A percentile compares a stretch with the other conserved stretches of the same genome.
These are phyloP conservation scores for Penicillium dipodomyicola DNA, from an alignment of 495 filamentous ascomycete genomes.

Conservation along the genomic window DNA sequence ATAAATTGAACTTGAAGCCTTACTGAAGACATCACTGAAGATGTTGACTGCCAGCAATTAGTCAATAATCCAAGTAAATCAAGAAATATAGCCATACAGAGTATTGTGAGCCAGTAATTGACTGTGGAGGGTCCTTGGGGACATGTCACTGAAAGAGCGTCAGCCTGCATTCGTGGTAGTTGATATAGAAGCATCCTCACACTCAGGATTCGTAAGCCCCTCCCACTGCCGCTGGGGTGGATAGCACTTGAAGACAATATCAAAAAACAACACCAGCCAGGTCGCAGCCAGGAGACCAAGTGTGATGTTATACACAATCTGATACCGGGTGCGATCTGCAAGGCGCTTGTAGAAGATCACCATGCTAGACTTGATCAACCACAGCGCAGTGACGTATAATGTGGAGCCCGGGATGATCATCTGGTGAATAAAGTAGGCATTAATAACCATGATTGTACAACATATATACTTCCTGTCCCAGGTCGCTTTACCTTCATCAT, in stretches of 20 bases:
- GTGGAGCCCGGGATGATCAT: slow-evolving; percentile 31
- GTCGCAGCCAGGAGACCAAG: slow-evolving; percentile 21
- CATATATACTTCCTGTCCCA: background rate
- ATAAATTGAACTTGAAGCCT: background rate
- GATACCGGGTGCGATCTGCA: slow-evolving; percentile 24
- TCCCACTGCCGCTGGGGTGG: slow-evolving; percentile 21
- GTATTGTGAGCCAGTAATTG: slow-evolving; percentile 27
- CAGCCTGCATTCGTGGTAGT: slow-evolving; percentile 1
- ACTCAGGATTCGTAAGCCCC: slow-evolving; percentile 5
- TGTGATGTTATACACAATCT: slow-evolving; percentile 25
- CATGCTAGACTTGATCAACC: slow-evolving; percentile 28
- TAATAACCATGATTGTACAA: background rate
- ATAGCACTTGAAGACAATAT: slow-evolving; percentile 27
- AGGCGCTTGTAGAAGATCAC: slow-evolving; percentile 29
- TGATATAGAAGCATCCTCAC: slow-evolving; percentile 9
- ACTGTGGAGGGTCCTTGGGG: slow-evolving; percentile 14
- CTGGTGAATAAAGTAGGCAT: slow-evolving; percentile 2
- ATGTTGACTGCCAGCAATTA: slow-evolving; percentile 24
- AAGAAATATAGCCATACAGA: slow-evolving; percentile 16
- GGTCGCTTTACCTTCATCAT: slow-evolving; percentile 25
- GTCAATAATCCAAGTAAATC: background rate
- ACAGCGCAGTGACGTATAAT: slow-evolving; percentile 25
- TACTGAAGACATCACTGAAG: slow-evolving; percentile 26
- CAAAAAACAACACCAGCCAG: slow-evolving; percentile 26
- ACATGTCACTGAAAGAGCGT: slow-evolving; percentile 16